These are phyloP conservation scores for Calonectria honghensis DNA, from an alignment of 2,329 filamentous ascomycete genomes.

Conservation along the genomic window DNA sequence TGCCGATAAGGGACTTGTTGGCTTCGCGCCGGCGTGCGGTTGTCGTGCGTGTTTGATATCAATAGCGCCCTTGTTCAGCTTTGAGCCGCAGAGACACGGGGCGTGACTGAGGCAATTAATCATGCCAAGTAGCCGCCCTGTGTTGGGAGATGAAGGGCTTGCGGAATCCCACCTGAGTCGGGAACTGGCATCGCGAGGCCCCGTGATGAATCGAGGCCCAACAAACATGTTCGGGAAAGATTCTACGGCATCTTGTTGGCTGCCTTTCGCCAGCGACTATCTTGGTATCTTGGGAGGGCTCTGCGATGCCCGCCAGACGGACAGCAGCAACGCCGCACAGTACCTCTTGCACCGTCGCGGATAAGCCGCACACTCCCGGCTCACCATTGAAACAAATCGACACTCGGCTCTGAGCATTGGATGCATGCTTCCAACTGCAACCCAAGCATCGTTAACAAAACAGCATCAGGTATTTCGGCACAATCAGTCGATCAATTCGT, in stretches of 20 bases:
- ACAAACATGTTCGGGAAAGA: conserved; percentile 26
- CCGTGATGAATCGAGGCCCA: conserved; percentile 30
- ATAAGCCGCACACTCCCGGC: conserved; percentile 28
- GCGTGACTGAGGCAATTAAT: conserved; percentile 39
- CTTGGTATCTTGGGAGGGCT: conserved; percentile 3
- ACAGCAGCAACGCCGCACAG: conserved; percentile 21
- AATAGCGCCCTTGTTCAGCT: not conserved
- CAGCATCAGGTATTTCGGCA: conserved; percentile 50
- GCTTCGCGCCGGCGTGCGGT: conserved; percentile 2
- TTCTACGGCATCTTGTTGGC: conserved; percentile 26
- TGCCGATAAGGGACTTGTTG: conserved; percentile 30
- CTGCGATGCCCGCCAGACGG: conserved; percentile 7
- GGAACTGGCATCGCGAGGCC: conserved; percentile 25
- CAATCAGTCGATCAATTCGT: conserved; percentile 55
- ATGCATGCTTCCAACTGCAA: conserved; percentile 40
- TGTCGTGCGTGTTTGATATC: conserved; percentile 29
- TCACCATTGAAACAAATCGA: conserved; percentile 37
- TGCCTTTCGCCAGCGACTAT: conserved; percentile 14
- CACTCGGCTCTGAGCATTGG: conserved; percentile 32
- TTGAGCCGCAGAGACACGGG: conserved; percentile 22
- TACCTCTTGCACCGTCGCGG: conserved; percentile 19
- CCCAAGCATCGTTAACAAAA: conserved; percentile 42
- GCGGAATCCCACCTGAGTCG: conserved; percentile 36
- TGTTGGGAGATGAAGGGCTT: conserved; percentile 24
- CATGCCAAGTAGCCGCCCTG: conserved; percentile 28